These are phyloP conservation scores for Neofusicoccum laricinum DNA, from an alignment of 2,329 filamentous ascomycete genomes.

Conservation along the genomic window DNA sequence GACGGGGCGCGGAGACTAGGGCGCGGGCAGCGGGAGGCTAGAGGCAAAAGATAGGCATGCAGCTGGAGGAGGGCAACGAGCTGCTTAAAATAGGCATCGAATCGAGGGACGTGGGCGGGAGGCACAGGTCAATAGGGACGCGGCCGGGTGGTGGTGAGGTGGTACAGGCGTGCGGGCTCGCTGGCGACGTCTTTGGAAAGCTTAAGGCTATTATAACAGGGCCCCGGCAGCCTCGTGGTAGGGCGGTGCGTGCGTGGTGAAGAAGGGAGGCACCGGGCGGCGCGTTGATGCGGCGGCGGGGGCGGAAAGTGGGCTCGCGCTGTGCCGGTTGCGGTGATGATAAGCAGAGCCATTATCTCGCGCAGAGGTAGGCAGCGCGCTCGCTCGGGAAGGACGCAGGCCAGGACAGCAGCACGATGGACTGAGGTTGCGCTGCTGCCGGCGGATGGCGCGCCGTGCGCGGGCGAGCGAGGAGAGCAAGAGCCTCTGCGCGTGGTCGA, in stretches of 20 bases:
- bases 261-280: background rate
- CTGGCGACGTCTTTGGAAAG: constrained; percentile 7
- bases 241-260: background rate
- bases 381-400: constrained; percentile 9
- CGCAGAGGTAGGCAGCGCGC: background rate
- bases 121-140: background rate
- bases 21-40: constrained; percentile 8
- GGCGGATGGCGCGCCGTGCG: constrained; percentile 10
- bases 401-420: background rate
- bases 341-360: constrained; percentile 13
- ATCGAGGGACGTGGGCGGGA: background rate
- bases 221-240: constrained; percentile 6
- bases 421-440: background rate
- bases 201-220: constrained; percentile 10
- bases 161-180: background rate
- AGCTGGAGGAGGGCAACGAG: background rate
- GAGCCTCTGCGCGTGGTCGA: background rate
- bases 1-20: constrained; percentile 3
- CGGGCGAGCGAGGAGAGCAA: background rate
- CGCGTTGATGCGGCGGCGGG: background rate
- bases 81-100: constrained; percentile 16
- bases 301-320: constrained; percentile 13
- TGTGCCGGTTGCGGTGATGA: constrained; percentile 9
- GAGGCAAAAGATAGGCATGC: constrained; percentile 1
- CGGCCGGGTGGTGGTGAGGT: background rate